Base-by-base conservation (phyloP, 2,329 filamentous ascomycete genomes). In the Colletotrichum sp. region DNA sequence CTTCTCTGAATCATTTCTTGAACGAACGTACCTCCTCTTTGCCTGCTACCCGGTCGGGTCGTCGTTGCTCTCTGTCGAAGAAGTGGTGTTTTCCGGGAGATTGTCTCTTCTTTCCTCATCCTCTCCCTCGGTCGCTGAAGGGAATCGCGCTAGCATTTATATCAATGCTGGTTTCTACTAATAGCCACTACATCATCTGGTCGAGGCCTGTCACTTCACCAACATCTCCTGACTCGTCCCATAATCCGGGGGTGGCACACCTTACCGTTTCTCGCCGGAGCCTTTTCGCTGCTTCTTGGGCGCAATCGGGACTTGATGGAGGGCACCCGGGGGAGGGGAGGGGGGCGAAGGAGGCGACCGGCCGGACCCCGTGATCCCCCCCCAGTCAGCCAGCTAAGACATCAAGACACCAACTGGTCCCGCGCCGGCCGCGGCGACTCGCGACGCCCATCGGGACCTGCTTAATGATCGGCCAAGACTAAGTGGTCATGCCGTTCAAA, bases 201-300 rank as follows among this genome's bases (percentile, higher is more conserved):
- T 59, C 65, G 52, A 57, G 49, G 66, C 62, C 49, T 70, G 60
- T 76, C 71, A 67, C 71, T 76, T 63, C 71, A 57, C 60, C 60
- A 67, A 67, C 66, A 65, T 75, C 75, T 76, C 72, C 75, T 76
- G 75, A 76, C 75, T 76, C 71, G 71, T 76, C 75, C 60, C 55
- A 75, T 75, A 44, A 67, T 44, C 71, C 49, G 67, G 66, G 72
- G 66, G 49, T 66, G 71, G 66, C 32, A 66, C 52, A 62, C 75
- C 44, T 28, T 16, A 65, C 49, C 34, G 30, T 60, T 32, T 59
- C 71, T 71, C 60, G 21, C 60, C 66, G 60, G 72, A 10, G 34
- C 52, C 18, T 55, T 67, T 39, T 75, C 26, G 30, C 70, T 73
- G 71, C 39, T 49, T 64, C 28, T 69, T 57, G 30, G 70, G 21